Base-by-base conservation (phyloP, 1,284 basidiomycete genomes). In the Gomphus bonarii region DNA sequence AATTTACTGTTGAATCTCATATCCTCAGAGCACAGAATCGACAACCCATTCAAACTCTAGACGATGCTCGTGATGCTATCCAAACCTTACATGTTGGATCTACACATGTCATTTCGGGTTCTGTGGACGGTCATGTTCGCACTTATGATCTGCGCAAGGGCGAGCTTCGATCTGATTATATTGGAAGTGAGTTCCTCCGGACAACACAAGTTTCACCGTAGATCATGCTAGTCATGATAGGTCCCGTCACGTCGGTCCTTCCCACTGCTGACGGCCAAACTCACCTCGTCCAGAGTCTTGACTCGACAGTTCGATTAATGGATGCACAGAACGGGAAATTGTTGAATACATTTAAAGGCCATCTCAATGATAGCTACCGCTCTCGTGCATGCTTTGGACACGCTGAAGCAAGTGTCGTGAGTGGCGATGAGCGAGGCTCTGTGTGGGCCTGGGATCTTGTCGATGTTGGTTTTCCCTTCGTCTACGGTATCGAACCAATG, bases 71-170 rank as follows among this genome's bases (percentile, higher is more conserved):
- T 20, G 95, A 97, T 65, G 85, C 91, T 0, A 85, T 99, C 51
- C 93, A 94, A 62, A 80, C 86, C 9, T 69, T 99, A 59, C 70
- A 85, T 72, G 70, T 89, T 62, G 74, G 78, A 28, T 66, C 77
- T 40, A 79, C 81, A 16, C 80, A 77, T 58, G 80, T 98, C 62
- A 76, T 87, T 46, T 79, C 91, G 0, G 91, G 91, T 1, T 93
- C 89, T 0, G 85, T 95, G 1, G 97, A 99, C 63, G 95, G 97
- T 1, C 78, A 87, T 64, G 82, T 97, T 35, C 81, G 97, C 22
- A 89, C 88, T 1, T 98, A 98, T 70, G 97, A 99, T 69, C 73
- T 99, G 33, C 84, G 95, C 49, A 91, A 87, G 74, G 97, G 97
- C 22, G 82, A 94, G 68, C 71, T 97, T 30, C 81, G 85, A 3